These are phyloP conservation scores for Bifiguratus adelaidae DNA, from an alignment of 192 early-diverging fungal genomes.

Conservation along the genomic window DNA sequence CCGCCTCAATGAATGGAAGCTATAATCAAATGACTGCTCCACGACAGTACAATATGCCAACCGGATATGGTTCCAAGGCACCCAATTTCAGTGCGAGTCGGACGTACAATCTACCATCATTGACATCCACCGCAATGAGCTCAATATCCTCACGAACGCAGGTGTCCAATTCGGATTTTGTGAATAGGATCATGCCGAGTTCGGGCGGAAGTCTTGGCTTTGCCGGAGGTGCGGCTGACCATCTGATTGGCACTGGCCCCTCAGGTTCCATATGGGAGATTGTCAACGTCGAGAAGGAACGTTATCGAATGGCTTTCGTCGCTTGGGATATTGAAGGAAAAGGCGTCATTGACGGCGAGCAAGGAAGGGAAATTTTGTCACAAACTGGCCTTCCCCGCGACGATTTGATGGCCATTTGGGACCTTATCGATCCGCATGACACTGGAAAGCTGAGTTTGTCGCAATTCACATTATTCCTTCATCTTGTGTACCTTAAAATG, in stretches of 20 bases:
- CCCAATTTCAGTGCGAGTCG: no score
- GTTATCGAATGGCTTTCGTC: constrained; percentile 20
- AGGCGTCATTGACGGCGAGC: constrained; percentile 36
- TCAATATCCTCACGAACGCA: no score
- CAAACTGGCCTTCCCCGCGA: constrained; percentile 39
- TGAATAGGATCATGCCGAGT: constrained; percentile 27
- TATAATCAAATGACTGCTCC: no score
- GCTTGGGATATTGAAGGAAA: constrained; percentile 35
- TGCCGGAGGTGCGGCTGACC: background rate
- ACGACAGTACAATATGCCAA: no score
- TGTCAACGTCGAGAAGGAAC: constrained; percentile 17
- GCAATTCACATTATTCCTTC: constrained; percentile 96
- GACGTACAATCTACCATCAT: no score
- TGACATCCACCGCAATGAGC: no score
- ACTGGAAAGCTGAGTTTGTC: constrained; percentile 84
- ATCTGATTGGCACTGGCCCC: background rate
- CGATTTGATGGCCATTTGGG: constrained; percentile 47
- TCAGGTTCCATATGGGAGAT: no score
- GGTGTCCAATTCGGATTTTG: no score
- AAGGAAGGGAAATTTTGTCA: constrained; percentile 45
- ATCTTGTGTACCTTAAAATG: constrained; percentile 82
- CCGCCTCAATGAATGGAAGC: no score
- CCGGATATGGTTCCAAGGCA: no score
- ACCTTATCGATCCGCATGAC: constrained; percentile 65
- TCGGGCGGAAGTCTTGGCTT: no score